Conservation (phyloP, 2,329 filamentous ascomycete species). For the Pestalotiopsis sp. region DNA sequence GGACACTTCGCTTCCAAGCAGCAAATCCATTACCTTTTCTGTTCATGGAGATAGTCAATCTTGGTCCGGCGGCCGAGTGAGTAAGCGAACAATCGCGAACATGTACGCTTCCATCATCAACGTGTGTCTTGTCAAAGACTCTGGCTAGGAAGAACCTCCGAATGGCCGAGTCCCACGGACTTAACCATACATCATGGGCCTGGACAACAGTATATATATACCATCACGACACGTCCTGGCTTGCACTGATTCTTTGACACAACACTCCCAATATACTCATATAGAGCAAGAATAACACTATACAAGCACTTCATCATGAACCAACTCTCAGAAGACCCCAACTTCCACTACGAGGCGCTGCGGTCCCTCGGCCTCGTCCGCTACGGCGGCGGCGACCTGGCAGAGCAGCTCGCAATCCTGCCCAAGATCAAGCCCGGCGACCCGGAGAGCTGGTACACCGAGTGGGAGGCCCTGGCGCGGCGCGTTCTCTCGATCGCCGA, state of each 20-base stretch:
- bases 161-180: background rate
- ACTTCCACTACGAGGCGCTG: constrained; percentile 30
- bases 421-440: constrained; percentile 26
- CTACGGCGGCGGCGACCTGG: constrained; percentile 29
- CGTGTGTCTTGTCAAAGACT: background rate
- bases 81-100: background rate
- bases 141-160: background rate
- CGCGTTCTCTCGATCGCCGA: constrained; percentile 19
- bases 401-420: constrained; percentile 30
- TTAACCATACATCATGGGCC: background rate
- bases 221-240: background rate
- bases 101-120: background rate
- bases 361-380: constrained; percentile 21
- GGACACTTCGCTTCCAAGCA: background rate
- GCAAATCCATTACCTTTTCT: background rate
- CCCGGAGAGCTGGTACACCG: constrained; percentile 26
- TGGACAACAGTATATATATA: background rate
- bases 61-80: background rate
- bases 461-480: constrained; percentile 26
- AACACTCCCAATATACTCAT: background rate
- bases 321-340: constrained; percentile 23
- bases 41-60: background rate
- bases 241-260: background rate
- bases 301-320: constrained; percentile 19
- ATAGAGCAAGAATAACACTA: too few relatives aligned